phyloP scores from a whole-genome alignment of 768 basidiomycete genomes.

The Boletus rubescentipes region DNA sequence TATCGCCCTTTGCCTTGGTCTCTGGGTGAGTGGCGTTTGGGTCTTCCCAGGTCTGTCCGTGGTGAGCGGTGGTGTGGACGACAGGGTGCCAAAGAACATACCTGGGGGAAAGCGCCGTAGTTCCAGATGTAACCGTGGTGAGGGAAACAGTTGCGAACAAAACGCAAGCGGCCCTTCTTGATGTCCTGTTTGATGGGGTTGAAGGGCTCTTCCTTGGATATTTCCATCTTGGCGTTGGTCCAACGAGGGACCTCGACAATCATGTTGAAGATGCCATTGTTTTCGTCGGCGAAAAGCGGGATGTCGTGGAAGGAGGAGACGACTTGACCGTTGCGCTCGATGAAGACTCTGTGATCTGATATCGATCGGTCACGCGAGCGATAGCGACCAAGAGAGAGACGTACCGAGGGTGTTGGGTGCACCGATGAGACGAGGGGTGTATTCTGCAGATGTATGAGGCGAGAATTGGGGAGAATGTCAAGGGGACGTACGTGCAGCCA shows the following conservation, averaged over 20 bases:
- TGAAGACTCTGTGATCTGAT: slow-evolving; percentile 91
- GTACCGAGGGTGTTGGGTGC: slow-evolving; percentile 93
- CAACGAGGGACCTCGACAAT: slow-evolving; percentile 97
- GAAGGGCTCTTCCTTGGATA: slow-evolving; percentile 96
- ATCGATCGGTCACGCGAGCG: slow-evolving; percentile 23
- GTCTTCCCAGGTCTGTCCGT: slow-evolving; percentile 93
- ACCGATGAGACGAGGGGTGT: slow-evolving; percentile 75
- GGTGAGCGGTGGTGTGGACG: not conserved
- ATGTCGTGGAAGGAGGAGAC: slow-evolving; percentile 94
- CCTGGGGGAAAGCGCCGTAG: slow-evolving; percentile 99
- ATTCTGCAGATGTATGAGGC: slow-evolving; percentile 46
- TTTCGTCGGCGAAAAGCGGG: slow-evolving; percentile 95
- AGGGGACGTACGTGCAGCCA: slow-evolving; percentile 34
- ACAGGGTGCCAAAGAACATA: slow-evolving; percentile 29
- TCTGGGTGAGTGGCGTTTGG: slow-evolving; percentile 83
- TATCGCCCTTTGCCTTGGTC: slow-evolving; percentile 98
- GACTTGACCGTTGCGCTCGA: slow-evolving; percentile 85
- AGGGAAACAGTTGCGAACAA: slow-evolving; percentile 99
- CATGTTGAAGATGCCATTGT: slow-evolving; percentile 97
- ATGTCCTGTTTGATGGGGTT: slow-evolving; percentile 99
- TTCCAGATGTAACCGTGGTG: slow-evolving; percentile 99
- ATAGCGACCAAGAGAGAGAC: slow-evolving; percentile 21
- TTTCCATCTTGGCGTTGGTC: slow-evolving; percentile 99
- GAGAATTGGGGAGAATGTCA: too few relatives aligned
- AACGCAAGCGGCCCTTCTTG: slow-evolving; percentile 95